Conservation (phyloP, 352 stramenopile species). For the Phytophthora niederhauseri region DNA sequence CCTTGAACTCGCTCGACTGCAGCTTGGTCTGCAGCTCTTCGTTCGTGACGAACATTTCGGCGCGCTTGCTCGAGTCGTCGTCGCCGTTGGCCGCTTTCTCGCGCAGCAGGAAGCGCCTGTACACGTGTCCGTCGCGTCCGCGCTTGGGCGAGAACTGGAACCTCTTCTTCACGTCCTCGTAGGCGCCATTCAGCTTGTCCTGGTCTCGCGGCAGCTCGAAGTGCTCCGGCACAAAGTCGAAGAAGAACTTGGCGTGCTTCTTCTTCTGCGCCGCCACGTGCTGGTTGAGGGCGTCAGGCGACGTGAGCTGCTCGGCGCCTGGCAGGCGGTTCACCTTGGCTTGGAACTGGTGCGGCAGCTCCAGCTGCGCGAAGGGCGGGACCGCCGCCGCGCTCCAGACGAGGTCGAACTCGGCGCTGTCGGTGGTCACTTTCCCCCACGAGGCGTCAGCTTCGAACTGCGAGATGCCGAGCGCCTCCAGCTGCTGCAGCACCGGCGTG, state of each 20-base stretch:
- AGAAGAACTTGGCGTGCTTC: slow-evolving; percentile 68
- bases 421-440: slow-evolving; percentile 49
- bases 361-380: slow-evolving; percentile 44
- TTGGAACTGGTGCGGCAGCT: slow-evolving; percentile 47
- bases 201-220: slow-evolving; percentile 70
- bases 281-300: slow-evolving; percentile 44
- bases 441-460: slow-evolving; percentile 44
- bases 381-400: slow-evolving; percentile 56
- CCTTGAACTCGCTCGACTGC: slow-evolving; percentile 50
- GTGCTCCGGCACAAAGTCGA: slow-evolving; percentile 64
- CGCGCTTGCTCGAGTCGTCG: slow-evolving; percentile 32
- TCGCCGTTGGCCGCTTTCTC: slow-evolving; percentile 42
- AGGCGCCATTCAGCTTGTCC: slow-evolving; percentile 49
- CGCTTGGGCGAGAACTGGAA: slow-evolving; percentile 63
- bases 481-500: slow-evolving; percentile 52
- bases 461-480: slow-evolving; percentile 59
- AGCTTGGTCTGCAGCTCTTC: slow-evolving; percentile 57
- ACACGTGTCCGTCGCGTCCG: slow-evolving; percentile 52
- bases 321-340: slow-evolving; percentile 79
- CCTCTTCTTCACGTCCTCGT: slow-evolving; percentile 50
- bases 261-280: slow-evolving; percentile 55
- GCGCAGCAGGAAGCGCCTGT: slow-evolving; percentile 69
- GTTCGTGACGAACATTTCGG: slow-evolving; percentile 48
- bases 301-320: slow-evolving; percentile 55
- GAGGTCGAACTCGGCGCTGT: slow-evolving; percentile 65